phyloP scores from a whole-genome alignment of 805 yeast species.

The Metschnikowia picachoensis region DNA sequence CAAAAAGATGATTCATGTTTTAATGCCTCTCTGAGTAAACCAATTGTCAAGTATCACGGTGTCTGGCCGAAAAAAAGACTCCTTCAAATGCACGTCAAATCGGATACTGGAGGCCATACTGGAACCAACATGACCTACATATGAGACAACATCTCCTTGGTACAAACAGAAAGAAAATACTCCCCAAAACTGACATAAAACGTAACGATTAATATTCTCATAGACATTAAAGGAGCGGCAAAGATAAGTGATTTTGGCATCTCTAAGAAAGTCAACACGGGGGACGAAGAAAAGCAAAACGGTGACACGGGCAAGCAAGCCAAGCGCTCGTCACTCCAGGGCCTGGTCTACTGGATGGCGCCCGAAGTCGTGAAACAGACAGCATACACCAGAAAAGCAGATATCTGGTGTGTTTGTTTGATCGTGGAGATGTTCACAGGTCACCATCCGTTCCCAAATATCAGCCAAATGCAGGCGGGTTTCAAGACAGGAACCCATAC shows the following conservation, averaged over 20 bases:
- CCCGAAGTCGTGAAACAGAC: conserved; percentile 97
- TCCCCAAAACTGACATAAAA: no score
- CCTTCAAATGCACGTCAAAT: no score
- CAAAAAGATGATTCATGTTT: no score
- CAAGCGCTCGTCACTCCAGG: conserved; percentile 80
- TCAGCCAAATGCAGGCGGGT: conserved; percentile 95
- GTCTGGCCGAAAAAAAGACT: no score
- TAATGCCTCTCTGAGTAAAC: no score
- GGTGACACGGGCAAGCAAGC: conserved; percentile 27
- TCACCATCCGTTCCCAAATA: conserved; percentile 91
- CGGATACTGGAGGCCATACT: no score
- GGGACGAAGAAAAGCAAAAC: conserved; percentile 17
- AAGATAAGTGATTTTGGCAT: conserved; percentile 88
- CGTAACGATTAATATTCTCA: conserved; percentile 72
- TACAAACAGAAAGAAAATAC: no score
- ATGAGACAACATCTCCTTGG: no score
- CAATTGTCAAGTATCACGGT: no score
- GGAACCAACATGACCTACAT: no score
- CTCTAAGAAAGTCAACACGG: conserved; percentile 42
- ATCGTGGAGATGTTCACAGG: conserved; percentile 95
- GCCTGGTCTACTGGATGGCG: conserved; percentile 94
- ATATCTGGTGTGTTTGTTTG: conserved; percentile 94
- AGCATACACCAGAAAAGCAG: conserved; percentile 87
- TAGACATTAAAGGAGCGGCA: conserved; percentile 75
- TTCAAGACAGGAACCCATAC: conserved; percentile 87